phyloP scores from a whole-genome alignment of 768 basidiomycete genomes.

The Lentinula raphanica region DNA sequence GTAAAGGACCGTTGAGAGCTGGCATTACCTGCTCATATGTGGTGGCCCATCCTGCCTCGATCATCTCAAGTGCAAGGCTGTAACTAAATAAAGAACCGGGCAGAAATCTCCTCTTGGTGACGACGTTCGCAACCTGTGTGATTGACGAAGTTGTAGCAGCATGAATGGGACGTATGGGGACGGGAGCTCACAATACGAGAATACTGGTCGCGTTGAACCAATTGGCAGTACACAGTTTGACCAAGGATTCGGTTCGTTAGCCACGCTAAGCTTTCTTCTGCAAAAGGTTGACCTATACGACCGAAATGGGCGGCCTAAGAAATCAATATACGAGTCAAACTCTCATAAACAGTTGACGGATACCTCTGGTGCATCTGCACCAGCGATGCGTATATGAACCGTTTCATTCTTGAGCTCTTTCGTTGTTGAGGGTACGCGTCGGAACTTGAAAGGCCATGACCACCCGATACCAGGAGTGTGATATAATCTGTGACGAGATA shows the following conservation, averaged over 20 bases:
- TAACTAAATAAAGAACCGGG: conserved; percentile 47
- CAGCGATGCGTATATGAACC: conserved; percentile 82
- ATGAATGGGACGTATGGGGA: background rate
- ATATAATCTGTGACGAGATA: conserved; percentile 39
- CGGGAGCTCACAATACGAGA: conserved; percentile 59
- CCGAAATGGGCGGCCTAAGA: conserved; percentile 82
- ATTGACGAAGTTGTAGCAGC: background rate
- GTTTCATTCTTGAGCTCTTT: conserved; percentile 80
- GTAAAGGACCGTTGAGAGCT: background rate
- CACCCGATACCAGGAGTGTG: conserved; percentile 81
- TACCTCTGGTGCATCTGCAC: conserved; percentile 92
- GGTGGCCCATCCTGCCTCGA: conserved; percentile 69
- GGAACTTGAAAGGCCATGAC: conserved; percentile 67
- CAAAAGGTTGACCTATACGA: conserved; percentile 67
- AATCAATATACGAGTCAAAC: background rate
- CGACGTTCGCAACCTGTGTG: conserved; percentile 61
- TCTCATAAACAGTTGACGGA: background rate
- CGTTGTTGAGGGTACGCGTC: conserved; percentile 49
- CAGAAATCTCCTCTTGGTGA: conserved; percentile 47
- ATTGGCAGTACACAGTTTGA: conserved; percentile 62
- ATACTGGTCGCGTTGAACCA: conserved; percentile 80
- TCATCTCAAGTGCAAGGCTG: conserved; percentile 65
- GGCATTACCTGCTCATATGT: conserved; percentile 59
- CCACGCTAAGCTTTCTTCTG: conserved; percentile 73
- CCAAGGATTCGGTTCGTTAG: conserved; percentile 53